Evolutionary conservation across 768 basidiomycete species (phyloP).

Genomic region (Symmetrospora coprosmae): DNA sequence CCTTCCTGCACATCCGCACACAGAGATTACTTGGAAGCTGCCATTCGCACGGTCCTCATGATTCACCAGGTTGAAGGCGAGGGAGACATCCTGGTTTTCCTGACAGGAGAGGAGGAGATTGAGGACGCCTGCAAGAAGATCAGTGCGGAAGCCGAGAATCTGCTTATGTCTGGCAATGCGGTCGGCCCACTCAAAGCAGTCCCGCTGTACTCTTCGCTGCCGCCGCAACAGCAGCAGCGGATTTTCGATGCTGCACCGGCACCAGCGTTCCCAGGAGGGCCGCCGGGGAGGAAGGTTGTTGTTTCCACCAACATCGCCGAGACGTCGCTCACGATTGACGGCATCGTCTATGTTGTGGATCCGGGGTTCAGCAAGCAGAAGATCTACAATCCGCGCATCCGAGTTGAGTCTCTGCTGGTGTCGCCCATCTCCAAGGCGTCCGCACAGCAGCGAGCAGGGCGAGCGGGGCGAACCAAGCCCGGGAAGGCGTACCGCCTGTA

Average conservation of each 20-base stretch:
- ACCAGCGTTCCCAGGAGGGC: constrained; percentile 49
- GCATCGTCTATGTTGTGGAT: constrained; percentile 98
- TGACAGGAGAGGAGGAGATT: constrained; percentile 97
- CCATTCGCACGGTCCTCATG: constrained; percentile 89
- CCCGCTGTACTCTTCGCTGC: constrained; percentile 87
- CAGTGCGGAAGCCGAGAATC: constrained; percentile 73
- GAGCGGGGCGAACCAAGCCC: constrained; percentile 86
- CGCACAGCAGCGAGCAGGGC: constrained; percentile 88
- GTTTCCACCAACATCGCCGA: constrained; percentile 96
- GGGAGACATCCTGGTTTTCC: constrained; percentile 83
- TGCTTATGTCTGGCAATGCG: constrained; percentile 45
- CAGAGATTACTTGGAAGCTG: constrained; percentile 93
- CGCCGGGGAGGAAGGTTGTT: constrained; percentile 82
- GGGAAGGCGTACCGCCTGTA: constrained; percentile 96
- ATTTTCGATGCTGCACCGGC: constrained; percentile 83
- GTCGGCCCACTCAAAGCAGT: constrained; percentile 79
- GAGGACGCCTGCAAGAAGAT: constrained; percentile 92
- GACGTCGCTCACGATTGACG: constrained; percentile 92
- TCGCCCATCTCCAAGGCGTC: constrained; percentile 93
- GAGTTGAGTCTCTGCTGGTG: constrained; percentile 84
- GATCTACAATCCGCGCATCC: constrained; percentile 91
- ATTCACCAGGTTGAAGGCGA: constrained; percentile 90
- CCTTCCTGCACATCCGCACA: constrained; percentile 79
- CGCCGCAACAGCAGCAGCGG: constrained; percentile 83
- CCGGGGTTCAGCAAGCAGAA: constrained; percentile 97